A percentile compares a stretch with the other conserved stretches of the same genome.
phyloP scores from a whole-genome alignment of 805 yeast species.

The Saccharomycopsis schoenii region DNA sequence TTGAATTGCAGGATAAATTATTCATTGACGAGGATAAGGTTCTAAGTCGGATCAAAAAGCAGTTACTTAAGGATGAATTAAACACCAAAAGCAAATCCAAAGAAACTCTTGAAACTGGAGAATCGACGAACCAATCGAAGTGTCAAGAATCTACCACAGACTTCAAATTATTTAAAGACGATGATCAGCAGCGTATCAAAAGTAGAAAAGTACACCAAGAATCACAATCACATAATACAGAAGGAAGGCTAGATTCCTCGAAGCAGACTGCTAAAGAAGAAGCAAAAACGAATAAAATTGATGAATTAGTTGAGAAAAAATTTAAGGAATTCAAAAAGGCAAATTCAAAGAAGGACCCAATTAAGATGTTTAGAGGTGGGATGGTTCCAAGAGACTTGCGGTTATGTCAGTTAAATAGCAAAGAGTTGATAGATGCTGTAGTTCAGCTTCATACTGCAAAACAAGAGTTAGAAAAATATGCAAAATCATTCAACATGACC shows the following conservation, averaged over 20 bases:
- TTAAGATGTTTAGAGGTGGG: slow-evolving; percentile 19
- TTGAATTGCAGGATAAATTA: background rate
- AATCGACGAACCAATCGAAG: background rate
- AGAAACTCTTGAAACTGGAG: background rate
- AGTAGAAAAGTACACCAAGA: background rate
- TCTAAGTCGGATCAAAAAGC: background rate
- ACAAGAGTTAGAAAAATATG: background rate
- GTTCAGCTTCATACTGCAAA: slow-evolving; percentile 3
- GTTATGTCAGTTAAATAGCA: background rate
- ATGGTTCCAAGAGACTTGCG: slow-evolving; percentile 14
- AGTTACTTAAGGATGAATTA: background rate
- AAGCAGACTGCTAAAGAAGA: background rate
- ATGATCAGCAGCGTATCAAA: background rate
- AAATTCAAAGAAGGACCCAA: slow-evolving; percentile 10
- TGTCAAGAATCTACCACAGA: background rate
- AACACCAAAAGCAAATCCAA: background rate
- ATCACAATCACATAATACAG: background rate
- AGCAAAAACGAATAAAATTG: background rate
- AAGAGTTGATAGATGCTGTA: slow-evolving; percentile 2
- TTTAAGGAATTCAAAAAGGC: background rate
- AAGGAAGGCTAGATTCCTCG: background rate
- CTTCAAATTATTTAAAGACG: background rate
- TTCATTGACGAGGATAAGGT: background rate
- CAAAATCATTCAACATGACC: background rate
- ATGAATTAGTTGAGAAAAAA: background rate